phyloP scores from a whole-genome alignment of 495 filamentous ascomycete genomes.

The Glutinoglossum americanum region DNA sequence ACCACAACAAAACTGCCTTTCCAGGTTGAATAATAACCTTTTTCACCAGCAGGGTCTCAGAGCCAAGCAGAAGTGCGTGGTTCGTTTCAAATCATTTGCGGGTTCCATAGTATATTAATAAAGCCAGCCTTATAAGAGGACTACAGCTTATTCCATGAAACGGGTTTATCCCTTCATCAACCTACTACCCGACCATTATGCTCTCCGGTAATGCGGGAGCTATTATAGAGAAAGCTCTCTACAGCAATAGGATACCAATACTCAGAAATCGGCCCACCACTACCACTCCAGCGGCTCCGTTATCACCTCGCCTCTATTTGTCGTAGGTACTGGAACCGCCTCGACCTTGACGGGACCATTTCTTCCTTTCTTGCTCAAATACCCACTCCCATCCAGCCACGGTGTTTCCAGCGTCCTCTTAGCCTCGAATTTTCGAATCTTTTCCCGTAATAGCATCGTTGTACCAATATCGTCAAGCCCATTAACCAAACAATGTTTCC shows the following conservation, averaged over 20 bases:
- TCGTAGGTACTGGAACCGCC: constrained; percentile 68
- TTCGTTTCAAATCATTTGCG: not conserved
- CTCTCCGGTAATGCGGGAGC: no score
- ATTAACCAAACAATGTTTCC: constrained; percentile 85
- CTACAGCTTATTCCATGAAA: not conserved
- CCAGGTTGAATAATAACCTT: not conserved
- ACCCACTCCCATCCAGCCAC: constrained; percentile 80
- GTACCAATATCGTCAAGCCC: constrained; percentile 92
- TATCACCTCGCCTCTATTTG: constrained; percentile 68
- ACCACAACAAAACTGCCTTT: no score
- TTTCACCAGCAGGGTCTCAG: not conserved
- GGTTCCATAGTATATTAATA: no score
- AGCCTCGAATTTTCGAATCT: constrained; percentile 68
- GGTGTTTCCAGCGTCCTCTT: constrained; percentile 58
- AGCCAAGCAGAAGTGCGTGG: not conserved
- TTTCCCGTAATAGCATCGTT: constrained; percentile 76
- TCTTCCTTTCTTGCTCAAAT: constrained; percentile 45
- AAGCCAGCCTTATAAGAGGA: no score
- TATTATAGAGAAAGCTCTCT: no score
- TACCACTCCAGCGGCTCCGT: constrained; percentile 89
- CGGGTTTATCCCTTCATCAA: not conserved
- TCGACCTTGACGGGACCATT: constrained; percentile 48
- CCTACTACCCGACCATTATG: no score
- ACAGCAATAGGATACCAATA: no score
- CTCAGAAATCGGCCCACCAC: not conserved